Percentiles rank a stretch among this genome's conserved stretches.
phyloP scores from a whole-genome alignment of 1,139 yeast genomes.

The Candida smagusa region DNA sequence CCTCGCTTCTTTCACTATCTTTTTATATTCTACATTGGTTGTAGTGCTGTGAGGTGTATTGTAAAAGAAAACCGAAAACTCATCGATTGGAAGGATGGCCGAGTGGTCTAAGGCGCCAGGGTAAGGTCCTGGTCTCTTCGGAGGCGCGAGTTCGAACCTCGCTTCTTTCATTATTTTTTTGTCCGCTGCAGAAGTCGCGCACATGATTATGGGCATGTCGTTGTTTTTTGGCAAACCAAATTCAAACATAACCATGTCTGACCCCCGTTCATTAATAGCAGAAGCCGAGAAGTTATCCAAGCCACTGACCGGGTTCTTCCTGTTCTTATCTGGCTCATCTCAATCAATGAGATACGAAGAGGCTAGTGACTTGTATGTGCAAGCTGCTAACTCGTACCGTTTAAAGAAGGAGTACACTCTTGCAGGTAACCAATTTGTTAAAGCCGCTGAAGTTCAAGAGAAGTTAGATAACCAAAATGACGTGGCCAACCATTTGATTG shows the following conservation, averaged over 20 bases:
- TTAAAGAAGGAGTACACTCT: constrained; percentile 63
- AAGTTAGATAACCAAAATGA: constrained; percentile 81
- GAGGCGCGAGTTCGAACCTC: constrained; percentile 59
- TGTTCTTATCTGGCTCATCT: constrained; percentile 70
- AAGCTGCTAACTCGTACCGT: constrained; percentile 87
- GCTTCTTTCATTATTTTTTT: constrained; percentile 16
- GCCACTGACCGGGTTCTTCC: constrained; percentile 72
- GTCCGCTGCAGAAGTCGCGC: not conserved
- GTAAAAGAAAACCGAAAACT: no score
- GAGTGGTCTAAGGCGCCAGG: constrained; percentile 51
- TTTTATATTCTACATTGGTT: not conserved
- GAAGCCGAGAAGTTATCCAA: constrained; percentile 48
- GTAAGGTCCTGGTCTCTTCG: constrained; percentile 55
- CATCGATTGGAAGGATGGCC: constrained; percentile 22
- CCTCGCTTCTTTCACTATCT: constrained; percentile 28
- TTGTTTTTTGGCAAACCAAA: not conserved
- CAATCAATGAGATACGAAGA: constrained; percentile 73
- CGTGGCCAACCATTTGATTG: constrained; percentile 86
- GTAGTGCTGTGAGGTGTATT: no score
- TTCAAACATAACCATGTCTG: constrained; percentile 23
- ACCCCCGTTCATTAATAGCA: constrained; percentile 38
- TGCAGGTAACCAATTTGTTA: constrained; percentile 83
- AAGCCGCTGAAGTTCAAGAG: constrained; percentile 79
- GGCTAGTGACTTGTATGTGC: constrained; percentile 84
- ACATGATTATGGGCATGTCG: not conserved